Evolutionary conservation across 140 eudicot genomes (phyloP).

Genomic region (Anethum foeniculum): DNA sequence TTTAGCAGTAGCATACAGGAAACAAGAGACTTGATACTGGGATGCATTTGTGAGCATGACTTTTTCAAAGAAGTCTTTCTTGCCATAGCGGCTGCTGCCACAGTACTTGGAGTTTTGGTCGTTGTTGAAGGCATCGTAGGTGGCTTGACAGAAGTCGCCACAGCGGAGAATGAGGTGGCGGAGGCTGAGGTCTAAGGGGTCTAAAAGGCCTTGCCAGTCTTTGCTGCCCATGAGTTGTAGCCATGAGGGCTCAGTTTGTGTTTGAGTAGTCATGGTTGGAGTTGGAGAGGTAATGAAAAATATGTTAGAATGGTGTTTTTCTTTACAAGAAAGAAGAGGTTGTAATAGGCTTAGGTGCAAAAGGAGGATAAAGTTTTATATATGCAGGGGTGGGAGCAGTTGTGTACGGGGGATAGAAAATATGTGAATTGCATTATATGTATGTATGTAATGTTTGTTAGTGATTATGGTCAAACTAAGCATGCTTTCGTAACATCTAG

Average conservation of each 20-base stretch:
- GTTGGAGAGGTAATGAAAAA: background rate
- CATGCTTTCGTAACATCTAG: background rate
- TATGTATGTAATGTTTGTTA: background rate
- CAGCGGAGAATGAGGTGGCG: constrained; percentile 77
- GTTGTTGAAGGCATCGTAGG: constrained; percentile 90
- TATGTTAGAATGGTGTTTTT: background rate
- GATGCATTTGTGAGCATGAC: constrained; percentile 45
- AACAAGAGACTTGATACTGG: constrained; percentile 44
- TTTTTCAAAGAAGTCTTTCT: constrained; percentile 48
- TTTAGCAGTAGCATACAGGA: constrained; percentile 76
- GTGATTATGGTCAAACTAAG: background rate
- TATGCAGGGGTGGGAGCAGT: background rate
- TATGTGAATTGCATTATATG: background rate
- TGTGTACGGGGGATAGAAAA: background rate
- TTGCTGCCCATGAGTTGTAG: constrained; percentile 54
- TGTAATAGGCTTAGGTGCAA: background rate
- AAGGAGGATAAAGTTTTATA: background rate
- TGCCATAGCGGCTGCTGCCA: constrained; percentile 83
- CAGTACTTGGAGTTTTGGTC: constrained; percentile 62
- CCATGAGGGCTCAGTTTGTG: constrained; percentile 41
- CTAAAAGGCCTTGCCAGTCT: constrained; percentile 65
- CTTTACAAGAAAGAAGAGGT: background rate
- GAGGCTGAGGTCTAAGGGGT: constrained; percentile 53
- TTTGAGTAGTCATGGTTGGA: background rate
- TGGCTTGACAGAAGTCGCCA: constrained; percentile 90